These are phyloP conservation scores for Discostella stelligeroides DNA, from an alignment of 108 stramenopile genomes.

Conservation along the genomic window DNA sequence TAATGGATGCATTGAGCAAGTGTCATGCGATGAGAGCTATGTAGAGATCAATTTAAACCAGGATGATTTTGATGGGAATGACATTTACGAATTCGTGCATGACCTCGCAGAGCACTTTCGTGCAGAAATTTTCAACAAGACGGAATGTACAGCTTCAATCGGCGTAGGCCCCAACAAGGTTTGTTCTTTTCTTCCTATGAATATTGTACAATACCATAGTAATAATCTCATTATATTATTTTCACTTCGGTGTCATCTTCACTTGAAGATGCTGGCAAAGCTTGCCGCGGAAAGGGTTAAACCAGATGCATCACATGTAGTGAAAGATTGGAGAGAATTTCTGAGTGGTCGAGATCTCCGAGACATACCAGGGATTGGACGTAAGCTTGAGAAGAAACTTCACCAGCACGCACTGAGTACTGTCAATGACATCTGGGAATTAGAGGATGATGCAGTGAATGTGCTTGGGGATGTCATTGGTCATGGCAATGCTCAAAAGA, in stretches of 20 bases:
- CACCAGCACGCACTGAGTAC: constrained; percentile 51
- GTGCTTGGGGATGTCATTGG: constrained; percentile 73
- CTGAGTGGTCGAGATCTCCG: constrained; percentile 67
- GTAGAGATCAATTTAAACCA: constrained; percentile 63
- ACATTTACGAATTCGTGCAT: constrained; percentile 22
- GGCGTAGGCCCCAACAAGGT: constrained; percentile 84
- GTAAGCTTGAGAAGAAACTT: constrained; percentile 70
- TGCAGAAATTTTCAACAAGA: constrained; percentile 66
- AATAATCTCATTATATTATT: not conserved
- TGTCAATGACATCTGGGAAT: constrained; percentile 86
- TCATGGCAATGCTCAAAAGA: constrained; percentile 64
- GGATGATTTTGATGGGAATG: constrained; percentile 37
- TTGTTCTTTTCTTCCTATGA: not conserved
- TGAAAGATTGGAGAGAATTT: constrained; percentile 61
- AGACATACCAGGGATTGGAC: constrained; percentile 91
- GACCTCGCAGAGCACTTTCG: constrained; percentile 61
- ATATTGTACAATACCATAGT: not conserved
- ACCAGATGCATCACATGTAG: constrained; percentile 81
- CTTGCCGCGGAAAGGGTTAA: constrained; percentile 91
- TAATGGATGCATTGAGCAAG: constrained; percentile 80
- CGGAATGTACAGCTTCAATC: constrained; percentile 89
- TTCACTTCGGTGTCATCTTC: not conserved
- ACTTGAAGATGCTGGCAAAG: constrained; percentile 74
- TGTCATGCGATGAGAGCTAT: constrained; percentile 94
- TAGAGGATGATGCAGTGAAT: constrained; percentile 58